Evolutionary conservation across 805 yeast species (phyloP).

Genomic region (Brettanomyces bruxellensis): DNA sequence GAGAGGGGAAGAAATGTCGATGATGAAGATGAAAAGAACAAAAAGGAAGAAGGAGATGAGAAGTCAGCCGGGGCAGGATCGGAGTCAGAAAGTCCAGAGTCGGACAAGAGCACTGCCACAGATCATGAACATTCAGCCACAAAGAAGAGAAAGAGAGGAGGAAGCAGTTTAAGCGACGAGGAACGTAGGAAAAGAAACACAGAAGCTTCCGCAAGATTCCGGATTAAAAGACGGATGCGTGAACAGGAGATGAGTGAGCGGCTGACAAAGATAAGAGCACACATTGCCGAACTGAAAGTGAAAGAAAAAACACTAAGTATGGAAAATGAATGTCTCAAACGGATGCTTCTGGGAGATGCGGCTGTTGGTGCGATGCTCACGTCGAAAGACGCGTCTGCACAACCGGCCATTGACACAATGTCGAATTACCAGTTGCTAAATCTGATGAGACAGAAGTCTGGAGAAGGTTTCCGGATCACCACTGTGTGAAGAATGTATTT

Average conservation of each 20-base stretch:
- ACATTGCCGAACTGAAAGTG: slow-evolving; percentile 34
- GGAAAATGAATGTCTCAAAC: slow-evolving; percentile 52
- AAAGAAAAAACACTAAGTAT: slow-evolving; percentile 47
- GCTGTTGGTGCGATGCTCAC: neutral
- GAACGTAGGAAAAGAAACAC: slow-evolving; percentile 54
- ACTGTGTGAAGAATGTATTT: slow-evolving; percentile 2
- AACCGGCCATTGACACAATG: slow-evolving; percentile 4
- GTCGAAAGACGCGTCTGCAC: neutral
- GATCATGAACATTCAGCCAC: neutral
- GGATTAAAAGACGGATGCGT: slow-evolving; percentile 51
- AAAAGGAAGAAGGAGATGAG: slow-evolving; percentile 18
- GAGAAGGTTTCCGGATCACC: slow-evolving; percentile 16
- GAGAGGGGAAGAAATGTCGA: neutral
- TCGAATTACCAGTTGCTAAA: slow-evolving; percentile 18
- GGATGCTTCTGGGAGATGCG: slow-evolving; percentile 24
- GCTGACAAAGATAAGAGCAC: slow-evolving; percentile 33
- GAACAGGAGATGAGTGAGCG: slow-evolving; percentile 50
- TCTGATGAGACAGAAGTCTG: slow-evolving; percentile 13
- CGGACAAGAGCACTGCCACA: neutral
- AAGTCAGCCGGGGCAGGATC: slow-evolving; percentile 26
- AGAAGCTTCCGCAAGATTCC: slow-evolving; percentile 56
- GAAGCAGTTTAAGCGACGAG: neutral
- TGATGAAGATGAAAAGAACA: neutral
- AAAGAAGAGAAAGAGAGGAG: neutral
- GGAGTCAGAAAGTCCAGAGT: neutral